Conservation (phyloP, 176 grass and related monocot species). For the Raddia distichophylla region DNA sequence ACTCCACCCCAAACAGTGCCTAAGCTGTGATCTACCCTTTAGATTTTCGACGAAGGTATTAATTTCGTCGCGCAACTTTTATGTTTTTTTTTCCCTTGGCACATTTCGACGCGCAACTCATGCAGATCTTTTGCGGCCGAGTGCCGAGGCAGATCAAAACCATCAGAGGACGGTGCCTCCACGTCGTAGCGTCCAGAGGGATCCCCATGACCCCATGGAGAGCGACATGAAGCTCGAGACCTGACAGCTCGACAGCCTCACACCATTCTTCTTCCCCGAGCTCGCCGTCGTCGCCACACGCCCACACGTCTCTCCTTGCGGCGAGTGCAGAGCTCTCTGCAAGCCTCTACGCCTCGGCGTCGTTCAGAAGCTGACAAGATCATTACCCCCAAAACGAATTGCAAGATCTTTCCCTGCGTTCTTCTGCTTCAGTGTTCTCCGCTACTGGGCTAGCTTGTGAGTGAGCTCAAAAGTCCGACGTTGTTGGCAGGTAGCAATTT, state of each 20-base stretch:
- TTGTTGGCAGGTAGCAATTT: neutral
- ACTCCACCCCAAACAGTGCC: too few species aligned
- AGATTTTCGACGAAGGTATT: too few species aligned
- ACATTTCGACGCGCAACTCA: neutral
- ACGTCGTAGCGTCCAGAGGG: slow-evolving; percentile 34
- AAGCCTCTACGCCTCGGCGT: neutral
- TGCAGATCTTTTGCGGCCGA: neutral
- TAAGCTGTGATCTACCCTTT: too few species aligned
- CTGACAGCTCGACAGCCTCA: slow-evolving; percentile 36
- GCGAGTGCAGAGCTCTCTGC: neutral
- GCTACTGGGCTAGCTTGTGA: neutral
- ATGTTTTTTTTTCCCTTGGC: too few species aligned
- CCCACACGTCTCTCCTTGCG: slow-evolving; percentile 14
- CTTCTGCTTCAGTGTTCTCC: neutral
- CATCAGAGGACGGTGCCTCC: slow-evolving; percentile 11
- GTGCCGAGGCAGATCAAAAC: neutral
- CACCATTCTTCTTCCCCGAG: neutral
- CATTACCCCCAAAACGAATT: neutral
- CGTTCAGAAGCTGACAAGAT: slow-evolving; percentile 10
- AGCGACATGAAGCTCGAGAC: slow-evolving; percentile 4
- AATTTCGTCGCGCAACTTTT: too few species aligned
- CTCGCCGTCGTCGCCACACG: slow-evolving; percentile 30
- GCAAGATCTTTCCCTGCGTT: slow-evolving; percentile 1
- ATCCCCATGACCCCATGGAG: neutral
- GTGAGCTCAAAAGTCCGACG: slow-evolving; percentile 1